Base-by-base conservation (phyloP, 2,329 filamentous ascomycete genomes). In the Cercospora zeae-maydis region DNA sequence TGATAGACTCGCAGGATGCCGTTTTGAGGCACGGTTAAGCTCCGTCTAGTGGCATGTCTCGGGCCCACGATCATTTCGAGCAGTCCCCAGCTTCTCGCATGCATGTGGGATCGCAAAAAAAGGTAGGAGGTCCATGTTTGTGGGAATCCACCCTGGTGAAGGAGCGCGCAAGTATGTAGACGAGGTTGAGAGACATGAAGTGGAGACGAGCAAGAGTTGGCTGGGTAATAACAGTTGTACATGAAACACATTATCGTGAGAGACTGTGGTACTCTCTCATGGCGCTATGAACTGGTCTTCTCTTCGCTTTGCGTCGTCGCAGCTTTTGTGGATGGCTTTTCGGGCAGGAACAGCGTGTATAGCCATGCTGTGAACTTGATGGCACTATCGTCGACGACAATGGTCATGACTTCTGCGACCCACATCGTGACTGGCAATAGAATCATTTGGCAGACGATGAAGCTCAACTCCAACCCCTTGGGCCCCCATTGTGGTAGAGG, bases 341-440 rank as follows among this genome's bases (percentile, higher is more conserved):
- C 62, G 1, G 67, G 63, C 57, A 64, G 27, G 1, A 79, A 78
- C 69, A 75, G 79, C 63, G 75, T 78, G 73, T 89, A 88, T 16
- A 86, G 63, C 83, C 83, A 85, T 31, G 79, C 78, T 10, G 84
- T 75, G 68, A 87, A 81, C 52, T 75, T 81, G 14, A 89, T 84
- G 53, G 82, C 83, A 1, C 86, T 86, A 66, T 86, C 83, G 66
- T 89, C 86, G 14, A 88, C 75, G 16, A 78, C 68, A 51, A 78
- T 80, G 1, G 85, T 88, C 1, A 81, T 79, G 6, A 87, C 61
- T 58, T 87, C 84, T 2, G 86, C 84, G 21, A 83, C 62, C 78
- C 81, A 86, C 2, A 88, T 75, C 0, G 85, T 88, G 19, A 86
- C 58, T 0, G 86, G 86, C 56, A 88, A 67, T 3, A 88, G 72